Base-by-base conservation (phyloP, 2,329 filamentous ascomycete genomes). In the Apiospora marii region DNA sequence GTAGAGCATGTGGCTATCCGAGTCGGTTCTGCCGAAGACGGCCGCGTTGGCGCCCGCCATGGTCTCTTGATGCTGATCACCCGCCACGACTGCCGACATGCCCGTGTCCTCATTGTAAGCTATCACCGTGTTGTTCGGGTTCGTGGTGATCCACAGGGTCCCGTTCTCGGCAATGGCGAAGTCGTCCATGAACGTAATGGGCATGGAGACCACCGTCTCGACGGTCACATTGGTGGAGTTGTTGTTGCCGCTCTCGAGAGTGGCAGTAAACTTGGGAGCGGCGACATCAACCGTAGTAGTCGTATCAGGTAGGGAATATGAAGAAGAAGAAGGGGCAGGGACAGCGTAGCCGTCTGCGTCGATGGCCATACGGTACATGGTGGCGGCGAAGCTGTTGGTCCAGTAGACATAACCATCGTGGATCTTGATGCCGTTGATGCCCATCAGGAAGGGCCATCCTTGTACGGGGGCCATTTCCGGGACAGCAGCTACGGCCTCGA, bases 351-450 rank as follows among this genome's bases (percentile, higher is more conserved):
- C 68, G 4, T 49, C 24, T 0, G 8, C 34, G 30, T 76, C 67
- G 37, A 77, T 72, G 14, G 22, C 37, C 22, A 73, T 53, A 10
- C 74, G 73, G 67, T 73, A 76, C 14, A 77, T 70, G 1, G 70
- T 71, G 8, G 37, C 30, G 12, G 46, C 48, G 46, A 73, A 67
- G 7, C 74, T 73, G 71, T 79, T 78, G 49, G 73, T 74, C 76
- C 75, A 78, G 72, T 78, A 78, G 58, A 76, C 67, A 46, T 76
- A 72, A 1, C 73, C 74, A 24, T 73, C 70, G n/a, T 69, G 64
- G 19, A 77, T 61, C 70, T 79, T 76, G 41, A 79, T 24, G n/a
- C 77, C 77, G 68, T 79, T 79, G 64, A 73, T 72, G 7, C 77
- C 77, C n/a, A 77, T 68, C 16, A 68, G 46, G 22, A 74, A 61